A percentile compares a stretch with the other conserved stretches of the same genome.
These are phyloP conservation scores for Symmetrospora coprosmae DNA, from an alignment of 768 basidiomycete genomes.

Conservation along the genomic window DNA sequence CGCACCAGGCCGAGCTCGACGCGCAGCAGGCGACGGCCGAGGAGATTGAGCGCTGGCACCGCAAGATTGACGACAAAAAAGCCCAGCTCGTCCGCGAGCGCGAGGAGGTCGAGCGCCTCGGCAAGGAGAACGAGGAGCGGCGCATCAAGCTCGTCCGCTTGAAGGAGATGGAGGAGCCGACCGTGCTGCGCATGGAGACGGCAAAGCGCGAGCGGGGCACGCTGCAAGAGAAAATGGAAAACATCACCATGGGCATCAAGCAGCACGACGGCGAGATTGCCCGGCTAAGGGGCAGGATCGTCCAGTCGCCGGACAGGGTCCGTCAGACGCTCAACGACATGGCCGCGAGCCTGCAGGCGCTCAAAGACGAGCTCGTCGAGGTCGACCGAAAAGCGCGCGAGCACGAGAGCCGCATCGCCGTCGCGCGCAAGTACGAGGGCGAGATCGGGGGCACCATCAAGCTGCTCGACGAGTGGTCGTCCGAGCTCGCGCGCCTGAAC, in stretches of 20 bases:
- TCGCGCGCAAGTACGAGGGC: conserved; percentile 18
- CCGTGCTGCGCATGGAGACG: background rate
- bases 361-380: conserved; percentile 23
- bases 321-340: conserved; percentile 19
- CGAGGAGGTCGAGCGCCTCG: background rate
- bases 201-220: background rate
- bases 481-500: background rate
- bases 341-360: conserved; percentile 1
- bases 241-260: background rate
- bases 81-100: conserved; percentile 8
- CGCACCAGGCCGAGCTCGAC: conserved; percentile 21
- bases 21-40: background rate
- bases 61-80: conserved; percentile 1
- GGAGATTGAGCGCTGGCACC: background rate
- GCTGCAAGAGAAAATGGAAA: conserved; percentile 21
- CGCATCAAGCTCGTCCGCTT: conserved; percentile 10
- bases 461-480: conserved; percentile 21
- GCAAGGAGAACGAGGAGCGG: conserved; percentile 11
- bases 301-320: conserved; percentile 23
- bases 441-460: conserved; percentile 12
- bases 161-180: conserved; percentile 12
- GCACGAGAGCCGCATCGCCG: conserved; percentile 16
- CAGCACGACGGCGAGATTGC: conserved; percentile 21
- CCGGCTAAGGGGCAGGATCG: conserved; percentile 7
- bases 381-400: conserved; percentile 15